Conservation (phyloP, 2,329 filamentous ascomycete species). For the Eurotiales sp. region DNA sequence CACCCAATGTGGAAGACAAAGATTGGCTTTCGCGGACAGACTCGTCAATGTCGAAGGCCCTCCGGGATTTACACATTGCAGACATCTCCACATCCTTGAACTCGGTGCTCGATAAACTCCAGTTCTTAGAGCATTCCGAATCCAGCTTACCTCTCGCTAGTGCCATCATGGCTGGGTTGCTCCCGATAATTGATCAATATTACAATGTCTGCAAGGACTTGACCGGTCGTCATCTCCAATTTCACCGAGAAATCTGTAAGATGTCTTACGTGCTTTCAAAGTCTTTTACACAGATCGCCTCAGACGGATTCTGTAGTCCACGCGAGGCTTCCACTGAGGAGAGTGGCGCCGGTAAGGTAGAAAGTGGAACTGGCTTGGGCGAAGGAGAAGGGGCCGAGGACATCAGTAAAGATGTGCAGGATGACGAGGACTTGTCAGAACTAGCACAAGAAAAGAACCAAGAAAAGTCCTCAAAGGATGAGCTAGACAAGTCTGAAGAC, state of each 20-base stretch:
- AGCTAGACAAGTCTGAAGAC: constrained; percentile 45
- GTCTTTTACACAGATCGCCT: constrained; percentile 72
- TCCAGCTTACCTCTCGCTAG: constrained; percentile 45
- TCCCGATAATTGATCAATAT: constrained; percentile 75
- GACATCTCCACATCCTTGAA: constrained; percentile 51
- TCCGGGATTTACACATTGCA: constrained; percentile 58
- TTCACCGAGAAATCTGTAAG: constrained; percentile 69
- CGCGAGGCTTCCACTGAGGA: constrained; percentile 72
- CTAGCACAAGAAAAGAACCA: constrained; percentile 79
- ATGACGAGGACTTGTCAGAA: constrained; percentile 89
- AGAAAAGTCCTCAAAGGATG: constrained; percentile 45
- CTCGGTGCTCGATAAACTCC: constrained; percentile 45
- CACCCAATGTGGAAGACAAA: constrained; percentile 57
- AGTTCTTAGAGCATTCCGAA: constrained; percentile 40
- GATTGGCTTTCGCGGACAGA: constrained; percentile 61
- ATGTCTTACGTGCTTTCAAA: constrained; percentile 72
- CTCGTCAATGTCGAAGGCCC: constrained; percentile 49
- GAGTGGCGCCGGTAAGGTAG: constrained; percentile 71
- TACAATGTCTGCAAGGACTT: constrained; percentile 57
- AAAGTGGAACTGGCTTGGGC: constrained; percentile 87
- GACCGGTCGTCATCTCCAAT: constrained; percentile 55
- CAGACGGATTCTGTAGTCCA: constrained; percentile 87
- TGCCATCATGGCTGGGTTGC: constrained; percentile 57
- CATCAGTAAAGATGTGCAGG: constrained; percentile 93
- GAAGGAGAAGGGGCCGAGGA: constrained; percentile 95